Percentiles rank a stretch among this genome's conserved stretches.
These are phyloP conservation scores for Notholithocarpus densiflorus DNA, from an alignment of 306 rosid species.

Conservation along the genomic window DNA sequence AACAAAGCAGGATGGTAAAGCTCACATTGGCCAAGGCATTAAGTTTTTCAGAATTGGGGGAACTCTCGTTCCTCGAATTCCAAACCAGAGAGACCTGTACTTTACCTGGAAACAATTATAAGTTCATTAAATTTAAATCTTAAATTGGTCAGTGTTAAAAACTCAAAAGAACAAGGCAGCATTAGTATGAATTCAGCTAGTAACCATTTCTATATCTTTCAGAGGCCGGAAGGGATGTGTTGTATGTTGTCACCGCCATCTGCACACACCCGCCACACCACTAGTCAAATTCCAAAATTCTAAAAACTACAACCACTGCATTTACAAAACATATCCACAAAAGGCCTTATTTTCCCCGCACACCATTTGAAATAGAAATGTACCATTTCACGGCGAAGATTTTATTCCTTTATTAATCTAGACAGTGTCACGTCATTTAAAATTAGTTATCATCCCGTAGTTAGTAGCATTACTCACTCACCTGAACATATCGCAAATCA, in stretches of 20 bases:
- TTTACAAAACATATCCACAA: neutral
- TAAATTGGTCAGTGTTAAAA: slow-evolving; percentile 2
- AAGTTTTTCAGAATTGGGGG: slow-evolving; percentile 59
- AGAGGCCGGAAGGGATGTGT: slow-evolving; percentile 73
- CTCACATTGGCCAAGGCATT: slow-evolving; percentile 79
- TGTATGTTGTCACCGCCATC: slow-evolving; percentile 95
- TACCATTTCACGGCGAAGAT: no score
- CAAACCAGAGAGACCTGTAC: slow-evolving; percentile 93
- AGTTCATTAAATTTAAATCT: slow-evolving; percentile 13
- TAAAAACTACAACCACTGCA: slow-evolving; percentile 3
- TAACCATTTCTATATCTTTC: slow-evolving; percentile 82
- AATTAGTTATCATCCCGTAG: no score
- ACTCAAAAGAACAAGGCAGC: neutral
- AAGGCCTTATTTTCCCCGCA: neutral
- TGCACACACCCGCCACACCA: slow-evolving; percentile 31
- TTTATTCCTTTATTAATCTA: no score
- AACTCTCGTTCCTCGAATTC: slow-evolving; percentile 83
- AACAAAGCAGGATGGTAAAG: slow-evolving; percentile 3
- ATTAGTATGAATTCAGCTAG: slow-evolving; percentile 15
- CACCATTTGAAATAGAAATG: neutral
- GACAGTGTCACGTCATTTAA: no score
- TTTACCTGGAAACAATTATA: slow-evolving; percentile 50
- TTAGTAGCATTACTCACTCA: slow-evolving; percentile 21
- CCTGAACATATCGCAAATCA: slow-evolving; percentile 85
- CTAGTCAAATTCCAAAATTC: slow-evolving; percentile 5